Evolutionary conservation across 1,139 yeast genomes (phyloP).

Genomic region (Geotrichum europaeum): DNA sequence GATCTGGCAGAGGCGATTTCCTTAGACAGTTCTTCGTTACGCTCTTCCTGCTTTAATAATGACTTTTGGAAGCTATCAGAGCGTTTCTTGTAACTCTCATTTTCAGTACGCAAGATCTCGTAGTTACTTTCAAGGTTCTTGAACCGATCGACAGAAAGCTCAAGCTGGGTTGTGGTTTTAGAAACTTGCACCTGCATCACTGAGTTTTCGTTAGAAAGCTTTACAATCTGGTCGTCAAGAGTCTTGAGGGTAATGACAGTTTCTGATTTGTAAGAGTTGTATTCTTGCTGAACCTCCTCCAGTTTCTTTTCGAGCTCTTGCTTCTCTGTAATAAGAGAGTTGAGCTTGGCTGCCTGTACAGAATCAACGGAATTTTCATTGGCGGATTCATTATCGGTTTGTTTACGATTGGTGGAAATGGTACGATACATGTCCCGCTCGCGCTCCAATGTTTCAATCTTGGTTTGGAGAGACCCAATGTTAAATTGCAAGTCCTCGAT

Average conservation of each 20-base stretch:
- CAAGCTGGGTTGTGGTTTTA: constrained; percentile 42
- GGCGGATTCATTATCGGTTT: constrained; percentile 19
- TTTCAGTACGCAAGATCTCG: constrained; percentile 41
- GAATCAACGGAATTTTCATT: constrained; percentile 1
- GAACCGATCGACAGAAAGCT: constrained; percentile 44
- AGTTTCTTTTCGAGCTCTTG: constrained; percentile 30
- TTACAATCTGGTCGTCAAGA: constrained; percentile 39
- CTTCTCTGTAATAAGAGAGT: constrained; percentile 16
- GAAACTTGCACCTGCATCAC: constrained; percentile 43
- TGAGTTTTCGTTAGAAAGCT: constrained; percentile 45
- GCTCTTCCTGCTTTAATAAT: constrained; percentile 49
- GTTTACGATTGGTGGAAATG: constrained; percentile 32
- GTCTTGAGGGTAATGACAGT: constrained; percentile 40
- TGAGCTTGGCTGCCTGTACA: constrained; percentile 15
- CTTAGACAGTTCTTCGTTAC: constrained; percentile 53
- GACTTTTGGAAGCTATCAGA: constrained; percentile 50
- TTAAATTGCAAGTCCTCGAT: constrained; percentile 63
- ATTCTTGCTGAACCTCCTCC: constrained; percentile 34
- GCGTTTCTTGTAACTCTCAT: constrained; percentile 40
- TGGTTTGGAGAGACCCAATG: constrained; percentile 46
- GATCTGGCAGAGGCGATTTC: constrained; percentile 45
- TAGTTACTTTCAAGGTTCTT: constrained; percentile 34
- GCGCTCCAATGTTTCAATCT: constrained; percentile 48
- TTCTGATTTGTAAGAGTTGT: constrained; percentile 40
- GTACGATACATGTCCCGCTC: constrained; percentile 64